Conservation (phyloP, 352 stramenopile genomes). For the Pythium insidiosum region DNA sequence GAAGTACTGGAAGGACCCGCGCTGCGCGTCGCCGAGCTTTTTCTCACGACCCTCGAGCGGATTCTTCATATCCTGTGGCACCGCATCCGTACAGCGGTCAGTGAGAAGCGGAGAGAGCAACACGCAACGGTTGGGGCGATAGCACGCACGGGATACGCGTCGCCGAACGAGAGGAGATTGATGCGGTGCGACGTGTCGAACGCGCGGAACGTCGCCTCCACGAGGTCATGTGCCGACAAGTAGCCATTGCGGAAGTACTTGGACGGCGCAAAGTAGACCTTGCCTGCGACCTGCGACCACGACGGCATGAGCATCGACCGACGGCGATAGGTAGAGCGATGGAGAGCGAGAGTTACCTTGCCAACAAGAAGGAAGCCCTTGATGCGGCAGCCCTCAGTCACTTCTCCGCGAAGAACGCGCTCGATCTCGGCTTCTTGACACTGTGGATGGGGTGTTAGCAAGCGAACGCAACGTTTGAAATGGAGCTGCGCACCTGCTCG, state of each 20-base stretch:
- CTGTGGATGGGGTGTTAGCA: too few species aligned
- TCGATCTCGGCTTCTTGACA: slow-evolving; percentile 76
- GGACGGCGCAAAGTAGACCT: too few species aligned
- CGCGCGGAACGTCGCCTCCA: slow-evolving; percentile 18
- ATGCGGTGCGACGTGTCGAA: slow-evolving; percentile 30
- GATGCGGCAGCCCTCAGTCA: slow-evolving; percentile 75
- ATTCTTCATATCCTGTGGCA: slow-evolving; percentile 85
- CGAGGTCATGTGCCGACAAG: slow-evolving; percentile 16
- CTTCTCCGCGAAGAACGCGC: slow-evolving; percentile 59
- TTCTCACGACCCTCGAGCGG: slow-evolving; percentile 65
- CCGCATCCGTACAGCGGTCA: not conserved
- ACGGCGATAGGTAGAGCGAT: not conserved
- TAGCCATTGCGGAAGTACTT: slow-evolving; percentile 79
- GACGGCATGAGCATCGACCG: too few species aligned
- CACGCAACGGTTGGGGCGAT: not conserved
- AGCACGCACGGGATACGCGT: slow-evolving; percentile 62
- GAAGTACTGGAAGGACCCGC: slow-evolving; percentile 81
- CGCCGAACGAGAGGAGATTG: slow-evolving; percentile 57
- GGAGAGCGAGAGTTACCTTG: slow-evolving; percentile 31
- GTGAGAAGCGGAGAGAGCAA: not conserved
- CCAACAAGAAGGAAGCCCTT: slow-evolving; percentile 61
- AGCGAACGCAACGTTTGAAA: too few species aligned
- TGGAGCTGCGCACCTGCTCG: slow-evolving; percentile 37
- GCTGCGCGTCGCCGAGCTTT: slow-evolving; percentile 31
- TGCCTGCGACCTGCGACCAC: slow-evolving; percentile 59